Conservation (phyloP, 228 moss, liverwort and hornwort species). For the Sphagnum fallax region DNA sequence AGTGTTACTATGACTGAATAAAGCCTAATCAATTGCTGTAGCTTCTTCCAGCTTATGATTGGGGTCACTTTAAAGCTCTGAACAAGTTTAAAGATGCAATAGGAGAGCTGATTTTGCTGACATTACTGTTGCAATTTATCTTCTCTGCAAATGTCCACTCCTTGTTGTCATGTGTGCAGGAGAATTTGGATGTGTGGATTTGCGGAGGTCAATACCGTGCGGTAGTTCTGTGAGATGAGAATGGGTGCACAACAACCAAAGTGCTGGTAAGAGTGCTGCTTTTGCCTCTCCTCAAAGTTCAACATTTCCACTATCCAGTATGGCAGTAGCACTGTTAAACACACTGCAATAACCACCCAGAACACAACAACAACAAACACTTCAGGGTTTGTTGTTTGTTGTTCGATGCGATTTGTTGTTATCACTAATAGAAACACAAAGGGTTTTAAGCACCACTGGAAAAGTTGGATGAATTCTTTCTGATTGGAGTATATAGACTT, state of each 20-base stretch:
- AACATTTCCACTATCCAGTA: constrained; percentile 51
- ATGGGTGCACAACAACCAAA: neutral
- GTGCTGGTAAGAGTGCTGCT: constrained; percentile 10
- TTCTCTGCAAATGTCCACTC: too few species aligned
- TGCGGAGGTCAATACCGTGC: neutral
- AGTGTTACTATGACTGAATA: too few species aligned
- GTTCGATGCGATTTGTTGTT: too few species aligned
- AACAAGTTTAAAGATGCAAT: too few species aligned
- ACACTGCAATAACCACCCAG: constrained; percentile 18
- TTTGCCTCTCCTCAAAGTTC: constrained; percentile 48
- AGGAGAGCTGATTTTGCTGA: too few species aligned
- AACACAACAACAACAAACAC: neutral
- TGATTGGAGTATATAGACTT: too few species aligned
- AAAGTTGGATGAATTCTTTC: neutral
- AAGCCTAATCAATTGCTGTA: too few species aligned
- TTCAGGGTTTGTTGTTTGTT: too few species aligned
- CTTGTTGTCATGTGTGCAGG: too few species aligned
- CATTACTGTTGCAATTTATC: too few species aligned
- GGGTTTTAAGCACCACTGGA: neutral
- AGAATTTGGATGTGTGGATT: neutral
- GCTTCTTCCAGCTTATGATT: too few species aligned
- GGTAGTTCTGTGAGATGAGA: neutral
- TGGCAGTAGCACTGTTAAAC: constrained; percentile 47
- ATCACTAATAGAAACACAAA: neutral
- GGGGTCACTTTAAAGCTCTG: too few species aligned